Percentiles rank a stretch among this genome's conserved stretches.
These are phyloP conservation scores for Eucalyptus cloeziana DNA, from an alignment of 345 rosid genomes.

Conservation along the genomic window DNA sequence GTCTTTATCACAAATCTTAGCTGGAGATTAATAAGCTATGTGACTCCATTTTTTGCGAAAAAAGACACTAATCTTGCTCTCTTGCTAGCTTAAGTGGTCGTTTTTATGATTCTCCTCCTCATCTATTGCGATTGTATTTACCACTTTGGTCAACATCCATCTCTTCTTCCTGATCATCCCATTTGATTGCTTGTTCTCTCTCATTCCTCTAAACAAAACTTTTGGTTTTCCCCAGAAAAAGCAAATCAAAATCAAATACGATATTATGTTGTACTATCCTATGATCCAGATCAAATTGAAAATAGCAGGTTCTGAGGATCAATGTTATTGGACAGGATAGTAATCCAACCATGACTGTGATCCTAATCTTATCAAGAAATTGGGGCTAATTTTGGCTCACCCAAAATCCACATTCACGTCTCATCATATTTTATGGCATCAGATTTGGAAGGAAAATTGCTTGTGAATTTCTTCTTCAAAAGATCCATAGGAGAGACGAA, in stretches of 20 bases:
- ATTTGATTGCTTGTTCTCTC: not conserved
- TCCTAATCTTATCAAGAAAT: not conserved
- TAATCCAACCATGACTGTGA: not conserved
- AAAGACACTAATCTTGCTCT: not conserved
- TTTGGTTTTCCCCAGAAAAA: not conserved
- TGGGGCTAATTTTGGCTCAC: not conserved
- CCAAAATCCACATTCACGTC: not conserved
- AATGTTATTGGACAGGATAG: not conserved
- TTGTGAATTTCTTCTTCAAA: not conserved
- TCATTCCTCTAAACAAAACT: not conserved
- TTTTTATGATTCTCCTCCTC: not conserved
- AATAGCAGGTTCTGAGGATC: not conserved
- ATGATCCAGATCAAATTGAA: not conserved
- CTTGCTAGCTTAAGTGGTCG: not conserved
- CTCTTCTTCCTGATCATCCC: not conserved
- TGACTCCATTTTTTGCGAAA: not conserved
- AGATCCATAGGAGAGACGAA: not conserved
- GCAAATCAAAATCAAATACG: not conserved
- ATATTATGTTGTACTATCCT: not conserved
- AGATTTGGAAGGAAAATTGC: not conserved
- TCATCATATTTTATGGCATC: not conserved
- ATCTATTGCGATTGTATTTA: not conserved
- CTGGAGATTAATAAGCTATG: not conserved
- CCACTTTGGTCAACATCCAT: not conserved
- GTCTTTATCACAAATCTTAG: not conserved